Evolutionary conservation across 2,329 filamentous ascomycete genomes (phyloP), one percentile per base, ranked within the genome.

Genomic region (Pseudogymnoascus sp.): DNA sequence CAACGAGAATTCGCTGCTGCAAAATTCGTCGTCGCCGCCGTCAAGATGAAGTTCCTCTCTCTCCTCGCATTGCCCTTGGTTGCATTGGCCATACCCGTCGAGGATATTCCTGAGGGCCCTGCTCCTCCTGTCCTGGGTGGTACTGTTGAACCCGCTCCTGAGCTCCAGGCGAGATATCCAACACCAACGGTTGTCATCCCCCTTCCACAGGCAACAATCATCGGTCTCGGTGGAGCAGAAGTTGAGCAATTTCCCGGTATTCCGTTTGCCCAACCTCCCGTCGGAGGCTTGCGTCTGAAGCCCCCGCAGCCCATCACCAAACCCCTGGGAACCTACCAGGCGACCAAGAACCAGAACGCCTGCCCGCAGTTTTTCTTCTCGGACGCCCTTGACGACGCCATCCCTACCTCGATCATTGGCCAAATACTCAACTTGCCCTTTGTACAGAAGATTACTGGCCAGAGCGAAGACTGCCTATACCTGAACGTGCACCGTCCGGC

Each of bases 231-330:
- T 12, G 60, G 58, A 8, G 37, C 55, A 6, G 31, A 40, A 15
- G 79, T 90, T 18, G 89, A 93, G 62, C 82, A 78, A 27, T 92
- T 90, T 76, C 84, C 82, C 61, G 88, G 86, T 21, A 90, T 94
- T 62, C 89, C 89, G 2, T 94, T 86, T 69, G 88, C 89, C 1
- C 78, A 89, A 64, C 81, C 88, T 1, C 89, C 89, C 0, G 79
- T 82, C 0, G 88, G 87, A 0, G 72, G 78, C 2, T 76, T 90
- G 25, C 85, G 90, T 13, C 80, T 94, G 35, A 86, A 82, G 69
- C 86, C 87, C 5, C 90, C 90, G 0, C 80, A 85, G 69, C 77
- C 80, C 6, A 74, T 89, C 13, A 83, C 79, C 5, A 74, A 76
- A 4, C 68, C 78, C 0, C 73, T 89, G 0, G 88, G 87, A 1